Base-by-base conservation (phyloP, 2,329 filamentous ascomycete genomes). In the Fonsecaea pugnacius region DNA sequence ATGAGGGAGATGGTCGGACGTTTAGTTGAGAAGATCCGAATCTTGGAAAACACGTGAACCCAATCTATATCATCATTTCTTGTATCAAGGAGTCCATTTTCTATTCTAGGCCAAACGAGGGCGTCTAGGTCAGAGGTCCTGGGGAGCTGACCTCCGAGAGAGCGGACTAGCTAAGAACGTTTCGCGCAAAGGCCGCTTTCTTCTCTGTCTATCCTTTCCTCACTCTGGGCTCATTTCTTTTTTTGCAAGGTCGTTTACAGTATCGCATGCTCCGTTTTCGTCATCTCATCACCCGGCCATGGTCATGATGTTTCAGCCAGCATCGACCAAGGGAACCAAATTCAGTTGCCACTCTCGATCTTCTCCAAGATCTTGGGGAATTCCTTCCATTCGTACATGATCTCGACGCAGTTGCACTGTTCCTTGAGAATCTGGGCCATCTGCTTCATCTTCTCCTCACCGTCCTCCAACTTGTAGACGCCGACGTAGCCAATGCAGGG, bases 401-500 rank as follows among this genome's bases (percentile, higher is more conserved):
- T 80, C 35, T 63, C 67, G 48, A 63, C 57, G n/a, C 65, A 68
- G 36, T 71, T 71, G 67, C 67, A 69, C 65, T 88, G 78, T 66
- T 83, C 81, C 57, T 85, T 88, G 21, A 89, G 89, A 2, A 86
- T 83, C n/a, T 89, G 86, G n/a, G 73, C 81, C 73, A 92, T 78
- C 87, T 92, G 91, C 77, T 89, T 85, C 62, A 84, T 81, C 87
- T 92, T 91, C 78, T 89, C 85, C 60, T 84, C 81, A 78, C 85
- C 80, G 77, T 89, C 85, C 54, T 84, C 83, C 21, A 80, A 79
- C 57, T 81, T 80, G 78, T 96, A 95, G 67, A 90, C 90, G 43
- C 92, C 92, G 30, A 95, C 90, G 77, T 96, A 96, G 63, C 88
- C 92, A 72, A 96, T 87, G 68, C 90, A 87, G 68, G 87, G 89